phyloP scores from a whole-genome alignment of 2,329 filamentous ascomycete genomes.

The Sporothrix protearum region DNA sequence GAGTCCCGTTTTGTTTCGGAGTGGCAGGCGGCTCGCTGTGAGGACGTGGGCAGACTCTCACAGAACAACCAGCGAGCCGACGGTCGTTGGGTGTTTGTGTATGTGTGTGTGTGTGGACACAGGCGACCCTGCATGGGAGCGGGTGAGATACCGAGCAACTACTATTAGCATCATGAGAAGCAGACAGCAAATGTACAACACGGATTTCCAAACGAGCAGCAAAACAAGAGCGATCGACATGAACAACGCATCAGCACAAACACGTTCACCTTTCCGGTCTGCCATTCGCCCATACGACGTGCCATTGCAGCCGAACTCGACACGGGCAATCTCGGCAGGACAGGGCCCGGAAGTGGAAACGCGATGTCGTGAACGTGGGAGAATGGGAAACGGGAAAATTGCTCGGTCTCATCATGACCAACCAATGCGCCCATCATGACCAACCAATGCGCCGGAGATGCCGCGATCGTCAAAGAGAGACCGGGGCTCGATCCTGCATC shows the following conservation, averaged over 20 bases:
- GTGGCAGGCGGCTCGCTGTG: background rate
- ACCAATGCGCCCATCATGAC: constrained; percentile 2
- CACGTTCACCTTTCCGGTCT: background rate
- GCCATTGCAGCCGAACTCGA: background rate
- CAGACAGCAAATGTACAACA: constrained; percentile 14
- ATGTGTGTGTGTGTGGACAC: background rate
- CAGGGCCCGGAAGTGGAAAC: background rate
- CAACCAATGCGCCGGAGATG: constrained; percentile 15
- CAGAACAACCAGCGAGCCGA: background rate
- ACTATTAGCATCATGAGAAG: constrained; percentile 11
- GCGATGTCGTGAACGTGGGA: background rate
- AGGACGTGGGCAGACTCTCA: background rate
- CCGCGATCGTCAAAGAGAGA: background rate
- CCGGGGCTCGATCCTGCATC: constrained; percentile 3
- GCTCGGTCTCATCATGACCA: background rate
- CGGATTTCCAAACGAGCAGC: constrained; percentile 7
- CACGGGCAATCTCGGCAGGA: background rate
- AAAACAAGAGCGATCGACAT: background rate
- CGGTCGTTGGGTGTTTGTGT: background rate
- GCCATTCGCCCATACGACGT: background rate
- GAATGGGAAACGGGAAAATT: background rate
- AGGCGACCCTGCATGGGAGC: background rate
- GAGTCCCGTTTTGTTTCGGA: background rate
- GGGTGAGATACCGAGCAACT: background rate
- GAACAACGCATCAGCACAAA: background rate